Evolutionary conservation across 129 eudicot genomes (phyloP).

Genomic region (Artemisia argyi): DNA sequence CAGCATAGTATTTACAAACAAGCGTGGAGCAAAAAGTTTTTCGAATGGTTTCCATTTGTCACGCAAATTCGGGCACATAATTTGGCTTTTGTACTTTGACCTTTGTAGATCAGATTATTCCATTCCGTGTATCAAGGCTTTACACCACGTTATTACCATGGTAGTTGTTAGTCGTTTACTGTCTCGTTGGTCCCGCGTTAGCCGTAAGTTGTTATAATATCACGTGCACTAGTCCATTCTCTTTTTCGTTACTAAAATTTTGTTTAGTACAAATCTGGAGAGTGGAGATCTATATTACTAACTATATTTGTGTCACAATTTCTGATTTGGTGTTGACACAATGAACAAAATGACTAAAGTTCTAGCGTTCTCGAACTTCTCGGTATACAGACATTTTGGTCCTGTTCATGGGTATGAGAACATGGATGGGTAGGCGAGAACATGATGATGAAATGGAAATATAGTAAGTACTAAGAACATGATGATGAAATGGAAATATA

Average conservation of each 20-base stretch:
- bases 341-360: too few species aligned
- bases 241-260: neutral
- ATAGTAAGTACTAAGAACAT: too few species aligned
- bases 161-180: neutral
- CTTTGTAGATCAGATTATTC: constrained; percentile 14
- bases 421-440: too few species aligned
- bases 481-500: too few species aligned
- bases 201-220: constrained; percentile 11
- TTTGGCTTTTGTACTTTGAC: constrained; percentile 29
- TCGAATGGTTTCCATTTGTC: constrained; percentile 1
- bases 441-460: too few species aligned
- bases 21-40: neutral
- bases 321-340: too few species aligned
- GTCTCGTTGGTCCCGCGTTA: constrained; percentile 8
- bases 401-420: too few species aligned
- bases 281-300: too few species aligned
- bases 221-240: constrained; percentile 1
- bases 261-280: neutral
- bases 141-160: constrained; percentile 6
- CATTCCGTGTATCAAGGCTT: constrained; percentile 17
- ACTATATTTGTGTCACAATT: too few species aligned
- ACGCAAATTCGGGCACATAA: constrained; percentile 18
- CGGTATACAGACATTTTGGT: too few species aligned
- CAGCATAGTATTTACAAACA: neutral
- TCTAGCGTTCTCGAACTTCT: too few species aligned